phyloP scores from a whole-genome alignment of 2,329 filamentous ascomycete genomes.

The Colletotrichum liaoningense region DNA sequence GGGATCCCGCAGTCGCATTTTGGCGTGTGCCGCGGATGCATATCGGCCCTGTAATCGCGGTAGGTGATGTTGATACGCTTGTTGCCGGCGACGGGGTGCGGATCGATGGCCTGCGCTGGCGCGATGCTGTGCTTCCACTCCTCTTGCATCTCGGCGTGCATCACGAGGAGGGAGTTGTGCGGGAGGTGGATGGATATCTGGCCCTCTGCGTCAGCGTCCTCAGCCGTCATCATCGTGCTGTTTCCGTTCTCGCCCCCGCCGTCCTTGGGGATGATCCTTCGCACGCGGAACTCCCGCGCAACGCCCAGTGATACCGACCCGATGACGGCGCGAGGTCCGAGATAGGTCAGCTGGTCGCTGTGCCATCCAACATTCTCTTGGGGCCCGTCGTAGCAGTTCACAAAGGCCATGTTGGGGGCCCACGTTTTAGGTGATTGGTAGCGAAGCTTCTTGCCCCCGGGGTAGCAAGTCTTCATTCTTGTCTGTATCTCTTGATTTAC shows the following conservation, averaged over 20 bases:
- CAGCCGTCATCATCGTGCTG: conserved; percentile 42
- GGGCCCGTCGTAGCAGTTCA: conserved; percentile 91
- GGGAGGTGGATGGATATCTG: conserved; percentile 94
- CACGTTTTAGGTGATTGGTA: conserved; percentile 81
- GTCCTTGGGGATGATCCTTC: conserved; percentile 76
- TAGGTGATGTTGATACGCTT: conserved; percentile 95
- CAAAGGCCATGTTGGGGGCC: conserved; percentile 90
- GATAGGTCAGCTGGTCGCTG: conserved; percentile 90
- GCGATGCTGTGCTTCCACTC: conserved; percentile 93
- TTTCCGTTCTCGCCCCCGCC: conserved; percentile 48
- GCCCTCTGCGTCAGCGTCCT: conserved; percentile 74
- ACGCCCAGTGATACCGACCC: conserved; percentile 92
- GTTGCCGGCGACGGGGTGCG: conserved; percentile 84
- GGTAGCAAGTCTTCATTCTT: conserved; percentile 77
- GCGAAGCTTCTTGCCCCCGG: conserved; percentile 77
- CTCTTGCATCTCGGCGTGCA: conserved; percentile 99
- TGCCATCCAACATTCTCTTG: conserved; percentile 91
- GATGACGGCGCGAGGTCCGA: conserved; percentile 89
- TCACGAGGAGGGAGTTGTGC: conserved; percentile 92
- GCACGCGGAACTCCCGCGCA: conserved; percentile 90
- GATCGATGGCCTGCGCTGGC: conserved; percentile 80
- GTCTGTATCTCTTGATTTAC: conserved; percentile 83
- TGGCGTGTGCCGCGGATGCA: conserved; percentile 84
- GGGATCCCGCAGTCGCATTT: conserved; percentile 81
- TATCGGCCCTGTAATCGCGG: conserved; percentile 80